A percentile compares a stretch with the other conserved stretches of the same genome.
phyloP scores from a whole-genome alignment of 1,139 yeast species.

The Yamadazyma buinensis region DNA sequence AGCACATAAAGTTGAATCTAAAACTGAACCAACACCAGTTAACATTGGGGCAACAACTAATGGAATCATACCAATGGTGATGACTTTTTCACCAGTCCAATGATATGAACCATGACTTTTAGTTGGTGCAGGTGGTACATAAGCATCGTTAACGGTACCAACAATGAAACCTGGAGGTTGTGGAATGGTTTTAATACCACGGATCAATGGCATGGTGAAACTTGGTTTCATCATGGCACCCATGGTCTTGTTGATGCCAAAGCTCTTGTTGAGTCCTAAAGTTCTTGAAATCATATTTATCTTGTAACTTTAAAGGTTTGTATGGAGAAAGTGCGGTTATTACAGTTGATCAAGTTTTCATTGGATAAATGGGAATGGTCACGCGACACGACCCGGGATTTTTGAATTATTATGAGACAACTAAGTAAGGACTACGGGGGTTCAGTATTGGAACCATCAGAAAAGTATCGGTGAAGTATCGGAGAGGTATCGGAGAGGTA shows the following conservation, averaged over 20 bases:
- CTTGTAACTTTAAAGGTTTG: background rate
- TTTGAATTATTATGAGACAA: no score
- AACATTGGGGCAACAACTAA: slow-evolving; percentile 69
- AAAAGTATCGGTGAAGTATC: no score
- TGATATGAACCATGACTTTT: slow-evolving; percentile 79
- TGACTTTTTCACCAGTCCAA: slow-evolving; percentile 78
- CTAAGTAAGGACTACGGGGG: no score
- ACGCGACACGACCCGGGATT: background rate
- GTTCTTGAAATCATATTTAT: slow-evolving; percentile 12
- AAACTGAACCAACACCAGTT: slow-evolving; percentile 44
- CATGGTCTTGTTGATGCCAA: slow-evolving; percentile 14
- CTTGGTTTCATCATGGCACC: background rate
- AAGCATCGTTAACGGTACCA: slow-evolving; percentile 82
- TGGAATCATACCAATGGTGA: slow-evolving; percentile 72
- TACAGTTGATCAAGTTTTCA: slow-evolving; percentile 8
- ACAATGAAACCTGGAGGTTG: slow-evolving; percentile 69
- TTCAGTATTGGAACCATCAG: no score
- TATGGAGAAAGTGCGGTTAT: slow-evolving; percentile 9
- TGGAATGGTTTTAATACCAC: slow-evolving; percentile 39
- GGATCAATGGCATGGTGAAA: slow-evolving; percentile 12
- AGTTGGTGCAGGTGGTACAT: slow-evolving; percentile 56
- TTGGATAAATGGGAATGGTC: no score
- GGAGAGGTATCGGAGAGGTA: no score
- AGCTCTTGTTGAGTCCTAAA: slow-evolving; percentile 12
- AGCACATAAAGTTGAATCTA: slow-evolving; percentile 67